Base-by-base conservation (phyloP, 768 basidiomycete species). In the Mycena leptocephala region DNA sequence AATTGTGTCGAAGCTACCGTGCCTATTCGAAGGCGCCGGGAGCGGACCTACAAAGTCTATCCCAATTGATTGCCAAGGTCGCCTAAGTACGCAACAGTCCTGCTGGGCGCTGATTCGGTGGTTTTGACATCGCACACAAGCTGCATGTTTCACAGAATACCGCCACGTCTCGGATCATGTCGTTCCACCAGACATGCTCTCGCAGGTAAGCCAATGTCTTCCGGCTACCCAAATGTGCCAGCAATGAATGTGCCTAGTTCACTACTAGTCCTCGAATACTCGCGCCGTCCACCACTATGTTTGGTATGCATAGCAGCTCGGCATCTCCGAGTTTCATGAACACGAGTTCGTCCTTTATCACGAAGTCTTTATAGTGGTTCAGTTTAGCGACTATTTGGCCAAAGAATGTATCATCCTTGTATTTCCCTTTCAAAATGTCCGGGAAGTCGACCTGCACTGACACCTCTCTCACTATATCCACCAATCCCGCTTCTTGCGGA, bases 331-430 rank as follows among this genome's bases (percentile, higher is more conserved):
- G 28, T 4, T 72, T 70, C 6, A 84, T 58, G 62, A 78, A 79
- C 0, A 82, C 24, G 0, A 85, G 75, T 0, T 81, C 84, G 7
- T 85, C 77, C 0, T 24, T 24, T 0, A 80, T 48, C 0, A 32
- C 24, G 41, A 86, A 86, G 72, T 85, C 83, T 13, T 75, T 76
- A 58, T 68, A 84, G 2, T 81, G 64, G 0, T 68, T 55, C 0
- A 83, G 83, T 2, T 77, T 74, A 5, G 67, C 58, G 0, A 85
- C 2, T 14, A 88, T 79, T 0, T 65, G 20, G 1, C 62, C 61
- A 65, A 86, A 88, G 72, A 85, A 86, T 0, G 53, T 5, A 56
- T 88, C 85, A 7, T 83, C 78, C 0, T 2, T 22, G 61, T 87
- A 87, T 3, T 32, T 22, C 1, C 46, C 48, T 16, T 65, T 75